A percentile compares a stretch with the other conserved stretches of the same genome.
phyloP scores from a whole-genome alignment of 768 basidiomycete genomes.

The Boletus reticuloceps region DNA sequence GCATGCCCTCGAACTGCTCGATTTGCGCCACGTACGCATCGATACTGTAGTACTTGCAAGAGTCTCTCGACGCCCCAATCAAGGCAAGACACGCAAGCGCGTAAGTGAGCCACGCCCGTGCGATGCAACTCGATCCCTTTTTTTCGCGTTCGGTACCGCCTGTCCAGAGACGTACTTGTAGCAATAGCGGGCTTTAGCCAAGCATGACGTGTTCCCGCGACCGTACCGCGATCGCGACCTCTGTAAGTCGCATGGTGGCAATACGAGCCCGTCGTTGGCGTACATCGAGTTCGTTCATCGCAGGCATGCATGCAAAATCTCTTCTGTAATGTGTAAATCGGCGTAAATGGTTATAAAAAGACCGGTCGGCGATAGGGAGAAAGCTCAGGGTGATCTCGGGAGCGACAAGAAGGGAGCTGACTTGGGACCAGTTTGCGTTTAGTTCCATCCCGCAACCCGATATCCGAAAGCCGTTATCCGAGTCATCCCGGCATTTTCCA shows the following conservation, averaged over 20 bases:
- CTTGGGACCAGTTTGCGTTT: background rate
- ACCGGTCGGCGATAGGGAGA: constrained; percentile 18
- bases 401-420: constrained; percentile 18
- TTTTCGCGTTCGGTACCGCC: constrained; percentile 3
- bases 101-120: constrained; percentile 3
- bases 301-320: constrained; percentile 8
- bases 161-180: background rate
- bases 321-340: constrained; percentile 1
- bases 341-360: constrained; percentile 10
- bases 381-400: constrained; percentile 22
- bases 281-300: background rate
- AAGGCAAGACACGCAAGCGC: background rate
- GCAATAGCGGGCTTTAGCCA: constrained; percentile 10
- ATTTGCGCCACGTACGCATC: constrained; percentile 1
- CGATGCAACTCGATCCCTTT: background rate
- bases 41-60: background rate
- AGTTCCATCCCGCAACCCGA: constrained; percentile 6
- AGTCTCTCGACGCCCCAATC: background rate
- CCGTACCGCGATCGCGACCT: constrained; percentile 24
- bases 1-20: constrained; percentile 8
- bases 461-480: constrained; percentile 3
- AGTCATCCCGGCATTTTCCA: constrained; percentile 14
- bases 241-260: constrained; percentile 9
- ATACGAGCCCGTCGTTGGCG: constrained; percentile 10
- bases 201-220: constrained; percentile 22